Evolutionary conservation across 345 rosid genomes (phyloP).

Genomic region (Moricandia moricandioides): DNA sequence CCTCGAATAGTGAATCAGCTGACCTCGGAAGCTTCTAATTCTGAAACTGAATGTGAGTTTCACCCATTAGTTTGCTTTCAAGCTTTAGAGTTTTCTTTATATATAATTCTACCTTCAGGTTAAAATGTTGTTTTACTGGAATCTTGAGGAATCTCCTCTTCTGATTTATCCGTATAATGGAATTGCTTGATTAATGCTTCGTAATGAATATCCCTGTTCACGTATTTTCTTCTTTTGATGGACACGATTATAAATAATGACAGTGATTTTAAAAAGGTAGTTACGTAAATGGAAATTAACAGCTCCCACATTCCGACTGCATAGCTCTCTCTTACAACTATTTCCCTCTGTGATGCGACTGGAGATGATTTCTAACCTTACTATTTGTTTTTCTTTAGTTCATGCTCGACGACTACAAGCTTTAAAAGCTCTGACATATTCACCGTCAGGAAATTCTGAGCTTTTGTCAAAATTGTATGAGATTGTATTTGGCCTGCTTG

Average conservation of each 20-base stretch:
- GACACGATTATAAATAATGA: not conserved
- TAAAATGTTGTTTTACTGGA: not conserved
- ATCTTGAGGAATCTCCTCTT: not conserved
- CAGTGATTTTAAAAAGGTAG: slow-evolving; percentile 1
- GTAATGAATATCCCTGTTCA: slow-evolving; percentile 6
- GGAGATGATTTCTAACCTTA: slow-evolving; percentile 31
- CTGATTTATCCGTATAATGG: not conserved
- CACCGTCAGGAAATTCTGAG: slow-evolving; percentile 78
- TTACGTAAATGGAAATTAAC: slow-evolving; percentile 6
- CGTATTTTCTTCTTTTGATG: not conserved
- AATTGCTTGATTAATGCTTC: slow-evolving; percentile 15
- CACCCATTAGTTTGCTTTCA: not conserved
- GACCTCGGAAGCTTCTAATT: slow-evolving; percentile 66
- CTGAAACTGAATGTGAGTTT: slow-evolving; percentile 72
- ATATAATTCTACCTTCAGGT: not conserved
- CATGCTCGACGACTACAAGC: slow-evolving; percentile 98
- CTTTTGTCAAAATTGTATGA: slow-evolving; percentile 80
- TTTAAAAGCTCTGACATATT: slow-evolving; percentile 92
- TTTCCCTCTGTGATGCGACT: slow-evolving; percentile 16
- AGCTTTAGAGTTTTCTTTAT: slow-evolving; percentile 1
- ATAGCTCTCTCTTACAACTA: slow-evolving; percentile 9
- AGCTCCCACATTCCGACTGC: not conserved
- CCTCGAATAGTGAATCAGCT: slow-evolving; percentile 85
- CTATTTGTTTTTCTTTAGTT: slow-evolving; percentile 49
- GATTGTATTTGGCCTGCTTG: slow-evolving; percentile 92